phyloP scores from a whole-genome alignment of 495 filamentous ascomycete genomes.

The Beverwykella pulmonaria region DNA sequence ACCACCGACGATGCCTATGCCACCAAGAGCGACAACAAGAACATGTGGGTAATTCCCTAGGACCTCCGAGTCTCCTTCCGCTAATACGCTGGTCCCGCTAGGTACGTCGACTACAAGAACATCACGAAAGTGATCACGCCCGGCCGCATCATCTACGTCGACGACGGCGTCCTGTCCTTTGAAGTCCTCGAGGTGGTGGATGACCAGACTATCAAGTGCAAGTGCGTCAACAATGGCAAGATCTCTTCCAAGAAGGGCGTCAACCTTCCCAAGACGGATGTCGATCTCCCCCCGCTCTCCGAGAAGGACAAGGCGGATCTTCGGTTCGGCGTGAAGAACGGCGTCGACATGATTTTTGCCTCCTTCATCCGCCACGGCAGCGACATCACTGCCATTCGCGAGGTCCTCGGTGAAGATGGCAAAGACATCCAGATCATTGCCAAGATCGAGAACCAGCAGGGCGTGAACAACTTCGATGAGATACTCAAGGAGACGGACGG shows the following conservation, averaged over 20 bases:
- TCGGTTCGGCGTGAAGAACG: conserved; percentile 94
- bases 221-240: conserved; percentile 93
- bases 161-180: conserved; percentile 95
- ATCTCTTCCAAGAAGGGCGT: conserved; percentile 99
- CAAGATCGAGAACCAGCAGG: conserved; percentile 99
- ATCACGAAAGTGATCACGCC: conserved; percentile 94
- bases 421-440: conserved; percentile 98
- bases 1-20: conserved; percentile 97
- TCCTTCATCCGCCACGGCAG: conserved; percentile 94
- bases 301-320: conserved; percentile 96
- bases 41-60: conserved; percentile 70
- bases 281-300: conserved; percentile 96
- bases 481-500: conserved; percentile 95
- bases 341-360: conserved; percentile 98
- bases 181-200: conserved; percentile 87
- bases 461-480: conserved; percentile 98
- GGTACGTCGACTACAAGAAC: conserved; percentile 99
- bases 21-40: conserved; percentile 76
- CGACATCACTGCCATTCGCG: conserved; percentile 89
- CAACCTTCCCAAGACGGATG: conserved; percentile 97
- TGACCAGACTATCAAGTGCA: conserved; percentile 79
- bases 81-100: conserved; percentile 42
- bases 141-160: conserved; percentile 97
- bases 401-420: conserved; percentile 88
- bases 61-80: neutral